Conservation (phyloP, 192 early-diverging fungal genomes). For the Backusella sp. region DNA sequence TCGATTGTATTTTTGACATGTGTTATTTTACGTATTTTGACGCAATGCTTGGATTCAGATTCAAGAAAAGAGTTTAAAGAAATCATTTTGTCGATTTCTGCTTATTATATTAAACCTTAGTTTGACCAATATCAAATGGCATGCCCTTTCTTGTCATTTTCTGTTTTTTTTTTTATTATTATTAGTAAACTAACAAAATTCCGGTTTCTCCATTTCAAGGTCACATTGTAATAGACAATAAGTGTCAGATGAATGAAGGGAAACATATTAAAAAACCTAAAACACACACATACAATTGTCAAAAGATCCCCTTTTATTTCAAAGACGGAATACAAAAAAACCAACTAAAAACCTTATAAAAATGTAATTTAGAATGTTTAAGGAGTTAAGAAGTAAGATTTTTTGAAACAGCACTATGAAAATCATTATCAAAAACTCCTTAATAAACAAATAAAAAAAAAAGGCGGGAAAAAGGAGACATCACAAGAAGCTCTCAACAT, state of each 20-base stretch:
- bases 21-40: neutral
- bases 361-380: neutral
- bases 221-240: neutral
- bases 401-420: neutral
- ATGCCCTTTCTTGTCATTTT: neutral
- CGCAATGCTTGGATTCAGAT: neutral
- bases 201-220: neutral
- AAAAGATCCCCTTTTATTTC: neutral
- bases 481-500: neutral
- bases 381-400: neutral
- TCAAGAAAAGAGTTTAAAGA: neutral
- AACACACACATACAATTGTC: neutral
- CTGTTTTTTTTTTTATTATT: too few relatives aligned
- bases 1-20: neutral
- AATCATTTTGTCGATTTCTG: neutral
- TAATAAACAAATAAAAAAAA: neutral
- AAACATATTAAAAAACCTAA: neutral
- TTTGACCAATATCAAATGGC: neutral
- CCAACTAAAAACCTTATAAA: neutral
- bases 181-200: neutral
- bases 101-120: neutral
- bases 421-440: neutral
- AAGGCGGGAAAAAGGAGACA: constrained; percentile 7
- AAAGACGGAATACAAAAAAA: neutral
- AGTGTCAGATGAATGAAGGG: neutral